Conservation (phyloP, 768 basidiomycete species). For the Cystoderma amianthinum region DNA sequence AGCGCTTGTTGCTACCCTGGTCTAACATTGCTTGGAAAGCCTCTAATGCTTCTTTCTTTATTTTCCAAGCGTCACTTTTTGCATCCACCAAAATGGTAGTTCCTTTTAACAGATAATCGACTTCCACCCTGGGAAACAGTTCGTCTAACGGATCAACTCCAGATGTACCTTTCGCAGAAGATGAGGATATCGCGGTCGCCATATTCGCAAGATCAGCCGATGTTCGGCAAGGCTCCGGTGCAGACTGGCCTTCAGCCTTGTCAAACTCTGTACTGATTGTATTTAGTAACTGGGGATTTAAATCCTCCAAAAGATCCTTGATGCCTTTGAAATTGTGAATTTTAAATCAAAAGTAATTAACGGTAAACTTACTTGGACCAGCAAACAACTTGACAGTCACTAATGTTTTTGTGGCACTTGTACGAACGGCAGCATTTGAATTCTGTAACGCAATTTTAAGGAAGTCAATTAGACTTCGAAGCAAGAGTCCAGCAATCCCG, state of each 20-base stretch:
- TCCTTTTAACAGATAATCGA: conserved; percentile 79
- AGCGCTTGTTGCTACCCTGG: conserved; percentile 84
- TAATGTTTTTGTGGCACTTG: conserved; percentile 87
- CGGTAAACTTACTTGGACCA: conserved; percentile 68
- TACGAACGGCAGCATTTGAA: conserved; percentile 90
- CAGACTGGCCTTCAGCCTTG: conserved; percentile 71
- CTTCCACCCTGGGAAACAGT: conserved; percentile 90
- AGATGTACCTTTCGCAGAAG: conserved; percentile 32
- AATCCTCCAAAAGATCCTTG: conserved; percentile 86
- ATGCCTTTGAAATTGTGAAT: conserved; percentile 51
- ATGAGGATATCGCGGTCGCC: conserved; percentile 28
- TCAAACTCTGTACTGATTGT: conserved; percentile 93
- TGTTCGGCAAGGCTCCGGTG: conserved; percentile 73
- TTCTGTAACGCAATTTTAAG: conserved; percentile 83
- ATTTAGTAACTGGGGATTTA: conserved; percentile 87
- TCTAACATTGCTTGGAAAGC: conserved; percentile 77
- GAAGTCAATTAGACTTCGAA: conserved; percentile 85
- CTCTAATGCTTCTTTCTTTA: conserved; percentile 92
- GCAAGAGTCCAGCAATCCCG: conserved; percentile 79
- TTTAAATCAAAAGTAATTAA: neutral
- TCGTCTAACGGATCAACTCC: conserved; percentile 79
- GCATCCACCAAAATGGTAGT: conserved; percentile 77
- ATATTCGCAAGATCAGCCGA: conserved; percentile 68
- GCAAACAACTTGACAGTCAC: conserved; percentile 91
- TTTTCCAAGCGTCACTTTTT: conserved; percentile 95